Evolutionary conservation across 495 filamentous ascomycete genomes (phyloP), one percentile per base, ranked within the genome.

Genomic region (Choiromyces venosus): DNA sequence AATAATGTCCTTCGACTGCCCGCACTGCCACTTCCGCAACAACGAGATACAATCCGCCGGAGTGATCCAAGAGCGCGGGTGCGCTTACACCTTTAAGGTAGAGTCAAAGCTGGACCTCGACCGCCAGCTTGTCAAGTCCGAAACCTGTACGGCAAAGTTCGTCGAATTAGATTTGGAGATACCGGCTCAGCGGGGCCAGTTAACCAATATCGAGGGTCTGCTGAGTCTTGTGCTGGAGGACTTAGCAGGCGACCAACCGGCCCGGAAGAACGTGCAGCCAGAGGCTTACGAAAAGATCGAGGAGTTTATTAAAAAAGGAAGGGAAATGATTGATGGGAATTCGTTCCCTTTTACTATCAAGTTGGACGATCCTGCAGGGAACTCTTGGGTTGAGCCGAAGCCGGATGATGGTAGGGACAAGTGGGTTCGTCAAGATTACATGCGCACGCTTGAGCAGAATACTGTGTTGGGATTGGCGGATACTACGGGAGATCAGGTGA

Each of bases 341-440:
- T 87, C 85, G 2, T 94, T 94, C 80, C 95, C 96, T n/a, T 97
- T 98, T 85, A 89, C 90, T 9, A 83, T 98, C 40, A 88, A 87
- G 16, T 82, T 97, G 40, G 92, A 99, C 81, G 95, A 99, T 78
- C 91, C 91, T 2, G 91, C 93, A 5, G 95, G 95, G n/a, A 99
- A 99, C 85, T 96, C 92, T 4, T 98, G 92, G 88, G 96, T 99
- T 78, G 93, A 96, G 67, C 95, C 95, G 36, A 90, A 91, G 74
- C 87, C 90, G 71, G 83, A 87, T 56, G 92, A 94, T 78, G 83
- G 84, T 70, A 88, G 91, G 8, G 90, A 88, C 67, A 97, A 97
- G 82, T 97, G 93, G 88, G 85, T 85, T 37, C 90, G 92, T 76
- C 86, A 85, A 56, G 91, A 97, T 80, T 99, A 96, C 80, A 82